Base-by-base conservation (phyloP, 2,329 filamentous ascomycete genomes). In the Xylariaceae sp. region DNA sequence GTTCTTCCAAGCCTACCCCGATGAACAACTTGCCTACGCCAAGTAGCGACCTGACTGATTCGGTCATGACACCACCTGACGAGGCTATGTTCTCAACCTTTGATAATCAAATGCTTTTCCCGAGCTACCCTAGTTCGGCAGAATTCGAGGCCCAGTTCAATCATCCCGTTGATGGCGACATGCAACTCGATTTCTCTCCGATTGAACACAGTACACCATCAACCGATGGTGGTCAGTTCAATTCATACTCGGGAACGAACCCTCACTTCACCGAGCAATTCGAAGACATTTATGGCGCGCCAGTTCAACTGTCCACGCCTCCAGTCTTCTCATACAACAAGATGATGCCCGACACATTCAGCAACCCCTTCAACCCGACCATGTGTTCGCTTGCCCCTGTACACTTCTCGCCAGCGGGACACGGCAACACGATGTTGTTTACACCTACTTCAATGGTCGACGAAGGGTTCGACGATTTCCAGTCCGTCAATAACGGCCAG, bases 341-440 rank as follows among this genome's bases (percentile, higher is more conserved):
- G 71, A 72, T 73, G 62, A 72, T 79, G 61, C 67, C 72, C 2
- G 74, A 77, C 53, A 72, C 75, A 35, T 78, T 30, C 23, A 30
- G 80, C 53, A 73, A 74, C 39, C 73, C 75, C 59, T 76, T 73
- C 57, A 65, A 68, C 3, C 67, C 73, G 4, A 74, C 78, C 11
- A 66, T 78, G 47, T 76, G 73, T 67, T 75, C 74, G 37, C 73
- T 74, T n/a, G 71, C 69, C 59, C 66, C 67, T 37, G 74, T 79
- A 30, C 86, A 89, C 62, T 81, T 90, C 62, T 91, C 88, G 2
- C 87, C 88, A 7, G 79, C 80, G 56, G 88, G 86, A 4, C 87
- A 90, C 67, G 80, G 82, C 42, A 86, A 88, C 61, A 76, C 85
- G 1, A 88, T 89, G 76, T 80, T 90, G 37, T 88, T 81, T 73